A percentile compares a stretch with the other conserved stretches of the same genome.
Evolutionary conservation across 192 early-diverging fungal species (phyloP).

Genomic region (Entomortierella lignicola): DNA sequence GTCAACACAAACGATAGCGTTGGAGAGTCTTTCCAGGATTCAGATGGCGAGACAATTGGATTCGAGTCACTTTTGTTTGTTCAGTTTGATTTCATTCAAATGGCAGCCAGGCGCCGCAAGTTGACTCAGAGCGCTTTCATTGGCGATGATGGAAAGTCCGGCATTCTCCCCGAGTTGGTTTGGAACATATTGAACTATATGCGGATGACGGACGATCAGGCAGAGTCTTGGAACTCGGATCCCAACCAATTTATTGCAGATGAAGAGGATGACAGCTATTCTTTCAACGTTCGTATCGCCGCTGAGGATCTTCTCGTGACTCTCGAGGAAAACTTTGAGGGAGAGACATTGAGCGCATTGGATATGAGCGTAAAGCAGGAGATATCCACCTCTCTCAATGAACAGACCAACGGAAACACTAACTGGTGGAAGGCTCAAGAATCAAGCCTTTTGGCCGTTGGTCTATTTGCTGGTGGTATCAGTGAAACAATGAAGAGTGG

Average conservation of each 20-base stretch:
- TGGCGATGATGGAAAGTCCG: slow-evolving; percentile 53
- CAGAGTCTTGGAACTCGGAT: slow-evolving; percentile 85
- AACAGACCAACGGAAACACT: slow-evolving; percentile 30
- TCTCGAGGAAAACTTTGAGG: slow-evolving; percentile 65
- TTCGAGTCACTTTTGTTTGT: slow-evolving; percentile 74
- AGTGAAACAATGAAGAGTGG: slow-evolving; percentile 60
- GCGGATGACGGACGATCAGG: slow-evolving; percentile 83
- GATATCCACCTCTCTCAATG: slow-evolving; percentile 18
- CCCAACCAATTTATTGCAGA: slow-evolving; percentile 92
- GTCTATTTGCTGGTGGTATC: slow-evolving; percentile 69
- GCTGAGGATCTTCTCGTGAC: slow-evolving; percentile 76
- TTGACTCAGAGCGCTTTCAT: slow-evolving; percentile 62
- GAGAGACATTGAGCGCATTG: slow-evolving; percentile 66
- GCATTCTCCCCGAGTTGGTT: slow-evolving; percentile 68
- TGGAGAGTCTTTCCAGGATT: slow-evolving; percentile 68
- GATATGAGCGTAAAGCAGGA: slow-evolving; percentile 48
- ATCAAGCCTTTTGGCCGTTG: slow-evolving; percentile 83
- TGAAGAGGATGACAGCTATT: slow-evolving; percentile 88
- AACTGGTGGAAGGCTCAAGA: slow-evolving; percentile 88
- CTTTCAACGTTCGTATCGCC: slow-evolving; percentile 89
- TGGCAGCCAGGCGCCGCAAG: slow-evolving; percentile 66
- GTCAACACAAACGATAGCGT: slow-evolving; percentile 52
- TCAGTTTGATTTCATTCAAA: slow-evolving; percentile 75
- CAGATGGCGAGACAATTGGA: slow-evolving; percentile 76
- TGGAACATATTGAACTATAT: slow-evolving; percentile 73